Evolutionary conservation across 805 yeast species (phyloP).

Genomic region (Ogataea populi-albae): DNA sequence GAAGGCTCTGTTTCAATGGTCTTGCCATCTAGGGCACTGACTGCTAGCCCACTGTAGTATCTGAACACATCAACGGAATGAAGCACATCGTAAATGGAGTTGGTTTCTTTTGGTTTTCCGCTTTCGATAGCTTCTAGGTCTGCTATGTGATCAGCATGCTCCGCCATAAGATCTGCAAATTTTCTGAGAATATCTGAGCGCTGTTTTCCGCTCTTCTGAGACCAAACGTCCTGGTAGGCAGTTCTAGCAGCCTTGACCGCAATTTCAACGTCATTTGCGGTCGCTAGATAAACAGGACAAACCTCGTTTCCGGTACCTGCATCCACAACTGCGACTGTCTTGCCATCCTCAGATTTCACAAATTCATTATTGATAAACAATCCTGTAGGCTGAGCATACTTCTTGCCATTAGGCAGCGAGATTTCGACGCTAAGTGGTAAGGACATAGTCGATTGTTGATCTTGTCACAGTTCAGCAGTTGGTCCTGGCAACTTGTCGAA

Average conservation of each 20-base stretch:
- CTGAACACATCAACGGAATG: conserved; percentile 55
- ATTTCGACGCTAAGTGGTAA: conserved; percentile 18
- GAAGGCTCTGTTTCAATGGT: conserved; percentile 57
- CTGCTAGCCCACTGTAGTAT: conserved; percentile 75
- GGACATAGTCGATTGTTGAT: conserved; percentile 7
- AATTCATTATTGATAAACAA: conserved; percentile 86
- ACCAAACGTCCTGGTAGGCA: conserved; percentile 50
- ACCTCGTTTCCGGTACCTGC: conserved; percentile 55
- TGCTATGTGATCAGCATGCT: conserved; percentile 48
- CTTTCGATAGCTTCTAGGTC: conserved; percentile 58
- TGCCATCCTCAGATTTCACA: conserved; percentile 46
- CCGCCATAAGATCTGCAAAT: conserved; percentile 48
- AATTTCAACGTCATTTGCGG: conserved; percentile 47
- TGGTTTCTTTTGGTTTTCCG: conserved; percentile 53
- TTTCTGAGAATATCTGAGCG: conserved; percentile 46
- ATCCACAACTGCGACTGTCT: conserved; percentile 55
- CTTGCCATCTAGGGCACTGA: conserved; percentile 58
- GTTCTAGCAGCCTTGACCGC: conserved; percentile 53
- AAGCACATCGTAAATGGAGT: conserved; percentile 58
- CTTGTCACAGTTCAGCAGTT: too few relatives aligned
- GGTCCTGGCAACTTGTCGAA: too few relatives aligned
- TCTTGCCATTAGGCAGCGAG: conserved; percentile 49
- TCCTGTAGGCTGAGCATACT: conserved; percentile 72
- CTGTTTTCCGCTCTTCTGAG: conserved; percentile 41
- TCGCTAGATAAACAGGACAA: conserved; percentile 50